Evolutionary conservation across 2,329 filamentous ascomycete species (phyloP).

Genomic region (Aspergillus candidus): DNA sequence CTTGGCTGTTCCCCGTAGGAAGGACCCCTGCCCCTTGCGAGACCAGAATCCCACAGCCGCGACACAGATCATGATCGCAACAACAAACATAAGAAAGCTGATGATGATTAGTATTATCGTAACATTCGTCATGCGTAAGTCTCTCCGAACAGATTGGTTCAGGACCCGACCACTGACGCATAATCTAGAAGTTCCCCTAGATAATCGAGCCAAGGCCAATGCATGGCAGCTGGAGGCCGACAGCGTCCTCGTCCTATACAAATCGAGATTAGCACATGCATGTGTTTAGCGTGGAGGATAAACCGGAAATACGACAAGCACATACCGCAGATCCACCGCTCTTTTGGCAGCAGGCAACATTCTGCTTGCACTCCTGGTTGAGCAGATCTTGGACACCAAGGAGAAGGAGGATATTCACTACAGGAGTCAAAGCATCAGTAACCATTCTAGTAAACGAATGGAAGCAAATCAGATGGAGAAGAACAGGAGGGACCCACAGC

Average conservation of each 20-base stretch:
- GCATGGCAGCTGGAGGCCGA: constrained; percentile 31
- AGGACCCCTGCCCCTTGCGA: no score
- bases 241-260: constrained; percentile 22
- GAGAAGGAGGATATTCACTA: constrained; percentile 24
- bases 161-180: no score
- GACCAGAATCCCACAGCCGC: no score
- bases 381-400: constrained; percentile 24
- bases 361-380: constrained; percentile 34
- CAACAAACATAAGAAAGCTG: no score
- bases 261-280: constrained; percentile 1
- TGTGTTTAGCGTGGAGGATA: rapidly evolving
- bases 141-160: no score
- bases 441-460: not conserved
- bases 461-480: not conserved
- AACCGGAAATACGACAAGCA: not conserved
- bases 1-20: no score
- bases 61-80: no score
- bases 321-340: constrained; percentile 23
- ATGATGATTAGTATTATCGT: no score
- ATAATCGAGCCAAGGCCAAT: constrained; percentile 32
- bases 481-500: constrained; percentile 17
- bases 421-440: constrained; percentile 2
- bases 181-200: constrained; percentile 11
- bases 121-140: no score
- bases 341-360: constrained; percentile 33